A percentile compares a stretch with the other conserved stretches of the same genome.
These are phyloP conservation scores for Monosporascus sp. DNA, from an alignment of 2,329 filamentous ascomycete species.

Conservation along the genomic window DNA sequence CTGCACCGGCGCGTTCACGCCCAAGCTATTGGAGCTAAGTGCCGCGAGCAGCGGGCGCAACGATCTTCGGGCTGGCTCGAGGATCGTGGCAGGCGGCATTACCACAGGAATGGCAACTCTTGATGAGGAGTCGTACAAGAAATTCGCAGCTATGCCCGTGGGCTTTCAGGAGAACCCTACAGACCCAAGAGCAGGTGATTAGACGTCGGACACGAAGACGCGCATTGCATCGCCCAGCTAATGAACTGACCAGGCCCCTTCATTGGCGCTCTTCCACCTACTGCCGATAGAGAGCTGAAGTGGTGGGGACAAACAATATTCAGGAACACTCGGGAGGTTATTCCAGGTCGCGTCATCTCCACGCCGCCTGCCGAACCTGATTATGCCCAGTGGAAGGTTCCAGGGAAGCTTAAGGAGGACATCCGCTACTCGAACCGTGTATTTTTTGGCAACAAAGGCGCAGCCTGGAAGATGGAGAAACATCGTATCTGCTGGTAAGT, in stretches of 20 bases:
- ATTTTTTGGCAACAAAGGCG: slow-evolving; percentile 53
- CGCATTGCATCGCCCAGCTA: slow-evolving; percentile 12
- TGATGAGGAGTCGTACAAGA: slow-evolving; percentile 37
- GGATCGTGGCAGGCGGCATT: slow-evolving; percentile 56
- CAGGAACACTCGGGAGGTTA: slow-evolving; percentile 45
- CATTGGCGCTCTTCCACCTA: slow-evolving; percentile 52
- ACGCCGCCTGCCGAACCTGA: slow-evolving; percentile 50
- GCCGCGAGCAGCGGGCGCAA: slow-evolving; percentile 40
- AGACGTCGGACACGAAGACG: slow-evolving; percentile 33
- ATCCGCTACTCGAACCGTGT: slow-evolving; percentile 48
- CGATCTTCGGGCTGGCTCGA: slow-evolving; percentile 45
- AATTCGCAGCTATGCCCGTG: slow-evolving; percentile 46
- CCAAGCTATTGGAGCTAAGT: slow-evolving; percentile 48
- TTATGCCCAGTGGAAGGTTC: slow-evolving; percentile 34
- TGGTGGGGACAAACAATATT: slow-evolving; percentile 59
- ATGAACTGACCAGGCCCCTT: slow-evolving; percentile 42
- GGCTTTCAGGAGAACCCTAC: slow-evolving; percentile 28
- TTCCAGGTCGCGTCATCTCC: slow-evolving; percentile 49
- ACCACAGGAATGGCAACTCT: slow-evolving; percentile 54
- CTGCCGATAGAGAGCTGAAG: slow-evolving; percentile 43
- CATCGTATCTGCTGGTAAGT: slow-evolving; percentile 60
- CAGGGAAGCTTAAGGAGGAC: slow-evolving; percentile 49
- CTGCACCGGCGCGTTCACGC: slow-evolving; percentile 54
- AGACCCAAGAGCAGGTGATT: slow-evolving; percentile 31
- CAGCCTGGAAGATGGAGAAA: slow-evolving; percentile 52